A percentile compares a stretch with the other conserved stretches of the same genome.
Evolutionary conservation across 192 early-diverging fungal genomes (phyloP).

Genomic region (Backusella mclennaniae): DNA sequence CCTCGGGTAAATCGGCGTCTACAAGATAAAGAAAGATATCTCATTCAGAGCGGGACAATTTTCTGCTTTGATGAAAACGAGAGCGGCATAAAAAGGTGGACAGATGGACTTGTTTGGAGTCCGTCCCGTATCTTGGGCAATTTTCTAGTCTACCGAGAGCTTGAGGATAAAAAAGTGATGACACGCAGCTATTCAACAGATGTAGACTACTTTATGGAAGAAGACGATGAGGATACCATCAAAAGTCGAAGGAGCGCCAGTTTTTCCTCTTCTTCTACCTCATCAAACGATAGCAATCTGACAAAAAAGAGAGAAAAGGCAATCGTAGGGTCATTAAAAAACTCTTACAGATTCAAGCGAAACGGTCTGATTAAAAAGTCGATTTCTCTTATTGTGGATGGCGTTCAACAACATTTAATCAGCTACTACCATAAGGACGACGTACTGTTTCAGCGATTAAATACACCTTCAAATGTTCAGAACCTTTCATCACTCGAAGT

Average conservation of each 20-base stretch:
- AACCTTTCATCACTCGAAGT: constrained; percentile 51
- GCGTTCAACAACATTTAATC: constrained; percentile 55
- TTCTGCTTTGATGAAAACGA: constrained; percentile 85
- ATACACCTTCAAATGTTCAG: constrained; percentile 47
- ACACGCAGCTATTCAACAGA: constrained; percentile 6
- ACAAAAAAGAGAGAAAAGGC: constrained; percentile 46
- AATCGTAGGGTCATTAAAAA: constrained; percentile 49
- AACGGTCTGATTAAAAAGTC: constrained; percentile 78
- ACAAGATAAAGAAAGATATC: constrained; percentile 67
- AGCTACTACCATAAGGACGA: constrained; percentile 60
- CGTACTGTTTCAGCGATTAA: constrained; percentile 45
- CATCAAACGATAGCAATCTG: background rate
- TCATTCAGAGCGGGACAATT: constrained; percentile 69
- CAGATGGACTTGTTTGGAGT: constrained; percentile 79
- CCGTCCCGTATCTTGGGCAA: constrained; percentile 81
- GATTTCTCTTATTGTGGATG: constrained; percentile 68
- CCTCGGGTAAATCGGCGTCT: constrained; percentile 66
- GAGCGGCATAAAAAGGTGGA: constrained; percentile 83
- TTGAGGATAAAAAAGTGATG: constrained; percentile 34
- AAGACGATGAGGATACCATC: background rate
- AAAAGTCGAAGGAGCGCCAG: background rate
- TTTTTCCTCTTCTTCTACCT: background rate
- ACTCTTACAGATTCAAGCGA: constrained; percentile 55
- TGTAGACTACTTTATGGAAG: background rate
- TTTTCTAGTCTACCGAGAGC: constrained; percentile 79